Evolutionary conservation across 257 asterid species (phyloP).

Genomic region (Gynochthodes officinalis): DNA sequence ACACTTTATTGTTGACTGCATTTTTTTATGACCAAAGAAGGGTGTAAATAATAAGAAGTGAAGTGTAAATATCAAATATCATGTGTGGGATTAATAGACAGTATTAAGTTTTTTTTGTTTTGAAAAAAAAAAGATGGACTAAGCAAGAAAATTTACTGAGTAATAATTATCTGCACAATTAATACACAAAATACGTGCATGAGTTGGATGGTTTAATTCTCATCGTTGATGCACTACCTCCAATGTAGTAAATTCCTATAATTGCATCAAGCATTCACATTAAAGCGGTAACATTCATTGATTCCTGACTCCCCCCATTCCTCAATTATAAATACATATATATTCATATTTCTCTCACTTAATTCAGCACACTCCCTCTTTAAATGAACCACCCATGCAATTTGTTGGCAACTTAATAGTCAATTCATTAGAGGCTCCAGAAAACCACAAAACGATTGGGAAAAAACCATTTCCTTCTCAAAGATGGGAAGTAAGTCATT

Average conservation of each 20-base stretch:
- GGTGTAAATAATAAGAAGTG: too few species aligned
- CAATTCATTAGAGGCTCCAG: background rate
- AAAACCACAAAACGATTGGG: background rate
- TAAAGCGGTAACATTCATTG: conserved; percentile 4
- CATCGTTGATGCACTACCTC: conserved; percentile 58
- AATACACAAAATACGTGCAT: conserved; percentile 8
- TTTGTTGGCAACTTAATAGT: background rate
- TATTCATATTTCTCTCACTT: background rate
- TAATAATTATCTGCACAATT: background rate
- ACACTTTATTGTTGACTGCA: too few species aligned
- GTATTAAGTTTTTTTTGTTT: too few species aligned
- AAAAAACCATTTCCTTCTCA: background rate
- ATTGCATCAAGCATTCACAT: background rate
- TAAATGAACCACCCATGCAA: conserved; percentile 6
- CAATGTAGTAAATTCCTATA: conserved; percentile 43
- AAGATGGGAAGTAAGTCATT: conserved; percentile 32
- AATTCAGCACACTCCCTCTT: background rate
- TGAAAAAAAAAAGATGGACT: background rate
- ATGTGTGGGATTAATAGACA: too few species aligned
- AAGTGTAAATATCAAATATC: too few species aligned
- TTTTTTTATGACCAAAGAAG: too few species aligned
- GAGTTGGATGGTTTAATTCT: conserved; percentile 16
- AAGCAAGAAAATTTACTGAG: background rate
- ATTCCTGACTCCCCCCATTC: conserved; percentile 15
- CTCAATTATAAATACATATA: background rate